Percentiles rank a stretch among this genome's conserved stretches.
These are phyloP conservation scores for Sutorius eximius DNA, from an alignment of 1,284 basidiomycete species.

Conservation along the genomic window DNA sequence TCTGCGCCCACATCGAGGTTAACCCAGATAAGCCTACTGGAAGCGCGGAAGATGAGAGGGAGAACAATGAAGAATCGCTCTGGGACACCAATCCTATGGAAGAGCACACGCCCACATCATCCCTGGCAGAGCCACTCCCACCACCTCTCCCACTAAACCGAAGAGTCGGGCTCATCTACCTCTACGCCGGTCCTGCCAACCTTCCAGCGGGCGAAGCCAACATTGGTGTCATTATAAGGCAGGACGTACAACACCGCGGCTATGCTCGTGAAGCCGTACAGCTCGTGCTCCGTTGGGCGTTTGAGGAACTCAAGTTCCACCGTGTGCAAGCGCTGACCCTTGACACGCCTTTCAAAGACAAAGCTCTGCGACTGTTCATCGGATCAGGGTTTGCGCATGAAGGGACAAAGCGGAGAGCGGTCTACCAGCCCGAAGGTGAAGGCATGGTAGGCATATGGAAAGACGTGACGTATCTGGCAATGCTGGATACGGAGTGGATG, in stretches of 20 bases:
- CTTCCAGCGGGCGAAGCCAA: conserved; percentile 44
- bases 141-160: not conserved
- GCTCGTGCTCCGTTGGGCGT: conserved; percentile 47
- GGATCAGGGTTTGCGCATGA: conserved; percentile 56
- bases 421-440: conserved; percentile 43
- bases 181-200: conserved; percentile 34
- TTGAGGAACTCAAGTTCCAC: conserved; percentile 50
- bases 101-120: not conserved
- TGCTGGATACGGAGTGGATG: conserved; percentile 64
- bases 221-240: conserved; percentile 50
- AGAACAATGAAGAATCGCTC: not conserved
- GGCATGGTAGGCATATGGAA: conserved; percentile 42
- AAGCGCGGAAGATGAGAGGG: not conserved
- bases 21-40: not conserved
- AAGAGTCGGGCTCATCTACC: conserved; percentile 45
- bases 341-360: conserved; percentile 41
- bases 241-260: conserved; percentile 39
- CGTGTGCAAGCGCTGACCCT: conserved; percentile 56
- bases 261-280: conserved; percentile 46
- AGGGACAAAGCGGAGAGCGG: conserved; percentile 54
- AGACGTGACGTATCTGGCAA: conserved; percentile 57
- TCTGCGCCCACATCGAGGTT: conserved; percentile 24
- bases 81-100: not conserved
- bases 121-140: not conserved
- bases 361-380: conserved; percentile 44